Conservation (phyloP, 1,284 basidiomycete genomes). For the Porogramme epimiltina region DNA sequence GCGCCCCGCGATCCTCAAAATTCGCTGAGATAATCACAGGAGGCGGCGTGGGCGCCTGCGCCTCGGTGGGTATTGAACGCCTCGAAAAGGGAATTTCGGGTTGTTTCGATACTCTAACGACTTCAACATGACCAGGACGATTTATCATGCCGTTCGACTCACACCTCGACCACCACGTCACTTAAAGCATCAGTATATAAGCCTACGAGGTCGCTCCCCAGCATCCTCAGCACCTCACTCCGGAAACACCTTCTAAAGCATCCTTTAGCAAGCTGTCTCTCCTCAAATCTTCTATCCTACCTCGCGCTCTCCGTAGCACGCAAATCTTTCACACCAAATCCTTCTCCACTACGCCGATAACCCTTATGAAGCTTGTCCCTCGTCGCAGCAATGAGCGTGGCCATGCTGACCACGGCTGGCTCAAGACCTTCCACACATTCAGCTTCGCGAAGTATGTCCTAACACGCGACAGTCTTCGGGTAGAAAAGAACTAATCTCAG, state of each 20-base stretch:
- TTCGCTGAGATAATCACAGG: conserved; percentile 6
- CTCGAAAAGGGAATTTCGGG: conserved; percentile 17
- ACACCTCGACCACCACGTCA: not conserved
- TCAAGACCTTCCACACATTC: conserved; percentile 91
- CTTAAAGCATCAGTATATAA: conserved; percentile 11
- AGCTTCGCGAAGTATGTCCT: conserved; percentile 71
- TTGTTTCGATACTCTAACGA: conserved; percentile 1
- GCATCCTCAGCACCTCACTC: not conserved
- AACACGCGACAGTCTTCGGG: not conserved
- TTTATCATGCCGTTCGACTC: conserved; percentile 3
- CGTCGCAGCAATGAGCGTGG: conserved; percentile 74
- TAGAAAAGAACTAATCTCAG: not conserved
- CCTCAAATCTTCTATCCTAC: not conserved
- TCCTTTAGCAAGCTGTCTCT: conserved; percentile 9
- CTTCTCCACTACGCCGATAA: conserved; percentile 5
- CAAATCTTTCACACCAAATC: not conserved
- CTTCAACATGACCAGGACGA: conserved; percentile 9
- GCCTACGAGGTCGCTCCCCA: not conserved
- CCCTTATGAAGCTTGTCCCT: conserved; percentile 46
- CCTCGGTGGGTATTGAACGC: conserved; percentile 18
- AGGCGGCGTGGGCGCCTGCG: conserved; percentile 2
- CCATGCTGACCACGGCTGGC: conserved; percentile 85
- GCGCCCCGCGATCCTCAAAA: conserved; percentile 11
- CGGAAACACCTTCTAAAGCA: not conserved
- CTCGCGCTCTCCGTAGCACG: conserved; percentile 3